These are phyloP conservation scores for Rhypophila decipiens DNA, from an alignment of 495 filamentous ascomycete genomes.

Conservation along the genomic window DNA sequence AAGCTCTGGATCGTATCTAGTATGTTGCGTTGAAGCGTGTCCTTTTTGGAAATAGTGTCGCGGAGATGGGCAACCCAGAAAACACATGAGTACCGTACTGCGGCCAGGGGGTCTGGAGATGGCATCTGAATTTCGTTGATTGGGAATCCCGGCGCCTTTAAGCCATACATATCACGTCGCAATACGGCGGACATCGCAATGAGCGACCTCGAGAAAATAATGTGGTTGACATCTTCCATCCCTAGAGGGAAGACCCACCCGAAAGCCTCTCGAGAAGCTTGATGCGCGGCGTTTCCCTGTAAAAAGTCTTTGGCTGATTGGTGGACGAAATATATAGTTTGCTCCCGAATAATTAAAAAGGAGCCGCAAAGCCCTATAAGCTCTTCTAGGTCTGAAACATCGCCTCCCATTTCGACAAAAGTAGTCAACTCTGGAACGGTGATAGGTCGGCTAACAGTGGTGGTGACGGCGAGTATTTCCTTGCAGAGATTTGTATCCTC, in stretches of 20 bases:
- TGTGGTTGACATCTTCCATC: background rate
- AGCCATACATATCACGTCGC: background rate
- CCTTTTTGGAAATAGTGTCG: conserved; percentile 7
- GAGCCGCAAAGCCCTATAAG: background rate
- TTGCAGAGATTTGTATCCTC: conserved; percentile 1
- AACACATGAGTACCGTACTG: conserved; percentile 29
- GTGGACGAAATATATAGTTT: conserved; percentile 27
- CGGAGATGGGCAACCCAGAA: conserved; percentile 33
- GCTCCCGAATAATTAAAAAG: conserved; percentile 11
- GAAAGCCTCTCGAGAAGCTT: background rate
- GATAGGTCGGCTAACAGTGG: conserved; percentile 12
- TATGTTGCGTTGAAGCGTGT: conserved; percentile 7
- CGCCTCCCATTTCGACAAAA: conserved; percentile 2
- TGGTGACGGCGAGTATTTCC: conserved; percentile 7
- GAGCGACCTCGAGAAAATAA: conserved; percentile 1
- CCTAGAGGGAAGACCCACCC: background rate
- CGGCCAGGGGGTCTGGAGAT: conserved; percentile 22
- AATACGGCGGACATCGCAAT: background rate
- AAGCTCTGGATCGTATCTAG: background rate
- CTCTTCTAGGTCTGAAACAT: background rate
- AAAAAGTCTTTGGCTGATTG: conserved; percentile 32
- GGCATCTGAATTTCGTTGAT: conserved; percentile 9
- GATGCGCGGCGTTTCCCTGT: background rate
- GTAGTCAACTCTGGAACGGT: conserved; percentile 10
- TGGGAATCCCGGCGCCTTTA: conserved; percentile 2